Conservation (phyloP, 768 basidiomycete species). For the Auriculariales sp. region DNA sequence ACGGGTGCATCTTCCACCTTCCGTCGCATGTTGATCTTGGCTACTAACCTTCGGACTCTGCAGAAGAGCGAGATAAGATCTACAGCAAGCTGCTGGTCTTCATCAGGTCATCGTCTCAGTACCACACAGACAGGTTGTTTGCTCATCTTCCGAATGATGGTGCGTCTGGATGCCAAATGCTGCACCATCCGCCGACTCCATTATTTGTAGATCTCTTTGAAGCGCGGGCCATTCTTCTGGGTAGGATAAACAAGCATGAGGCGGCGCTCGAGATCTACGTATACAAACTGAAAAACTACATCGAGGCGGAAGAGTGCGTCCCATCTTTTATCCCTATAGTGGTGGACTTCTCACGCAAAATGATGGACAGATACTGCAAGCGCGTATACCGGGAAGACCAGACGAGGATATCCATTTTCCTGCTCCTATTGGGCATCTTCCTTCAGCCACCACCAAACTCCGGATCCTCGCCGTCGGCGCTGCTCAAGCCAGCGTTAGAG, state of each 20-base stretch:
- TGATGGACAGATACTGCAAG: conserved; percentile 66
- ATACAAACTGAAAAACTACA: conserved; percentile 67
- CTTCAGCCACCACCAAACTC: conserved; percentile 51
- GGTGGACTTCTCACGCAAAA: conserved; percentile 1
- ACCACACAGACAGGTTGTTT: conserved; percentile 68
- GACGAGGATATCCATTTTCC: conserved; percentile 50
- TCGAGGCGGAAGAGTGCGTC: conserved; percentile 78
- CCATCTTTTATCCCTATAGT: neutral
- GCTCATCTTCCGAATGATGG: conserved; percentile 72
- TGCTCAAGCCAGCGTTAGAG: conserved; percentile 73
- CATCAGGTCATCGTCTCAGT: conserved; percentile 53
- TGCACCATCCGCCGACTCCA: neutral
- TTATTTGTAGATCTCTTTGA: conserved; percentile 59
- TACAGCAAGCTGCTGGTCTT: conserved; percentile 68
- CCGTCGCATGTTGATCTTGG: no score
- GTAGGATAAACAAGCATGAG: conserved; percentile 80
- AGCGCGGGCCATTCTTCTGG: conserved; percentile 82
- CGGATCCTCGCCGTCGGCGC: conserved; percentile 22
- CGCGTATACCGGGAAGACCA: conserved; percentile 49
- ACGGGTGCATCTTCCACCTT: no score
- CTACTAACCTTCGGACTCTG: neutral
- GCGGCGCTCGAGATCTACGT: conserved; percentile 93
- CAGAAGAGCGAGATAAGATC: conserved; percentile 33
- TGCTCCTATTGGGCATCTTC: conserved; percentile 77
- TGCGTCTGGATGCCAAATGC: conserved; percentile 16